Base-by-base conservation (phyloP, 495 filamentous ascomycete species). In the Penicillium pulvis region DNA sequence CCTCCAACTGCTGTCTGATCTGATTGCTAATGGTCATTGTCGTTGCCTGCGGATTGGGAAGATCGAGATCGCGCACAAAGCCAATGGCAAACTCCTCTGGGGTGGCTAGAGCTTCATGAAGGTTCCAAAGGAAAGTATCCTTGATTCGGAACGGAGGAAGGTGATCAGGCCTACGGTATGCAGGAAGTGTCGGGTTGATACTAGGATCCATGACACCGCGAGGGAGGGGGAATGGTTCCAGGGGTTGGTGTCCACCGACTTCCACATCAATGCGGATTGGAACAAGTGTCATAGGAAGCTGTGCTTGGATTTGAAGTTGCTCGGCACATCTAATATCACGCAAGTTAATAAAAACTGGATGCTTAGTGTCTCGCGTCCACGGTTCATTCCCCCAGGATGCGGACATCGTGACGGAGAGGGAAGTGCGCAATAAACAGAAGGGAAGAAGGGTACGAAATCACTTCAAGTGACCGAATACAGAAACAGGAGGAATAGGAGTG, bases 201-300 rank as follows among this genome's bases (percentile, higher is more conserved):
- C 72, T 75, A 42, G 84, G 82, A 64, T 89, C 85, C 60, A 80
- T 79, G 11, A 82, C 73, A 50, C 83, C 82, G 57, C 82, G 78
- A 11, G 89, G 87, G 50, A 86, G 61, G 23, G 89, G 86, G 58
- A 96, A 80, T 3, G 93, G 79, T 48, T 93, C 82, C 47, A 83
- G 71, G 39, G 94, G 90, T 36, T 85, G 81, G 77, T 90, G 93
- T 35, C 90, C 77, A 26, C 89, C 84, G 11, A 97, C 86, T 68
- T 99, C 93, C 61, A 98, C 80, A 66, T 98, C 94, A 65, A 99
- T 93, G 47, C 95, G 90, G 60, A 99, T 97, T 8, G 94, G 94
- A 51, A 99, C 93, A 24, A 97, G 82, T 4, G 91, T 94, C 24
- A 95, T 81, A 24, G 95, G 94, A 28, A 98, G 83, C 53, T 86